Base-by-base conservation (phyloP, 2,329 filamentous ascomycete genomes). In the Parastagonospora avenae region DNA sequence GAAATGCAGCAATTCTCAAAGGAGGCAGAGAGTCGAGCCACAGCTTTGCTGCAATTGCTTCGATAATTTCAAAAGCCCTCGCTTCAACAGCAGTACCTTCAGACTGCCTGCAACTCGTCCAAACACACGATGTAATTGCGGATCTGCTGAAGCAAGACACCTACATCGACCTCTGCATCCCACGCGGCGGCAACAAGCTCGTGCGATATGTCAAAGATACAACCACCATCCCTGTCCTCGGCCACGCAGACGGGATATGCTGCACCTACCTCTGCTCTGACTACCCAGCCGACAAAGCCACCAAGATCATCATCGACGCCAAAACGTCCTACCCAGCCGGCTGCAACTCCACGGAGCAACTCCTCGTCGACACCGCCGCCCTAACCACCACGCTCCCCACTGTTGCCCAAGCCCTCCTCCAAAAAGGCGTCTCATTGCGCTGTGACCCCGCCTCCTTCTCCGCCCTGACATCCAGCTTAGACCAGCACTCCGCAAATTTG, bases 1-100 rank as follows among this genome's bases (percentile, higher is more conserved):
- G 92, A 66, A 99, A 99, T 74, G 90, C 94, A 31, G 94, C 92
- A 44, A 97, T 99, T 66, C 80, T 99, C 54, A 99, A 99, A 81
- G 93, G 92, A 54, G 94, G 94, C 59, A 96, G 96, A 73, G 94
- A 99, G 76, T 97, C 92, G 0, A 94, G 89, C 15, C 86, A 95
- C 70, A 96, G 92, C n/a, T 97, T 99, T 73, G 82, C 92, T 54
- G 89, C 92, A 62, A 97, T 99, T 67, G 90, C 93, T 6, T 84
- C 81, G 30, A 88, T 90, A 69, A 95, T 99, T 65, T 92, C 91
- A 0, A 75, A 83, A 37, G 92, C 92, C 8, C 83, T 97, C 10
- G 80, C 83, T 14, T 75, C 76, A 24, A 92, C 91, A 2, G 74
- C 83, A 45, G 92, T 97, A 8, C 92, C 94, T 49, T 89, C 91